Conservation (phyloP, 768 basidiomycete species). For the Tylopilus sp. region DNA sequence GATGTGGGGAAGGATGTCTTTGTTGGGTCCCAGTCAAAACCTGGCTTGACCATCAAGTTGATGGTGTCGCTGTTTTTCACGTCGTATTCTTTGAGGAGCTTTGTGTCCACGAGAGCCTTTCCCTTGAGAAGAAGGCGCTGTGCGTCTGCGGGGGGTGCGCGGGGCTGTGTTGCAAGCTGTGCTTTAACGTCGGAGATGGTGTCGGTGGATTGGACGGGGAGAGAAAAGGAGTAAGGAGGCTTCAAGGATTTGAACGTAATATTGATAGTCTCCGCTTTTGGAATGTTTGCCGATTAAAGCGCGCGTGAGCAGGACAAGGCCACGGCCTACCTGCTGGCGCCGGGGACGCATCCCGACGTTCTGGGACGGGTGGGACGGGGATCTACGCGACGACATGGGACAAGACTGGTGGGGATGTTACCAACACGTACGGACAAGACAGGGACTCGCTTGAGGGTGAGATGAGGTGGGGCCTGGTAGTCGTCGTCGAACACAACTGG, state of each 20-base stretch:
- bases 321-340: slow-evolving; percentile 28
- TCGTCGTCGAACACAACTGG: slow-evolving; percentile 69
- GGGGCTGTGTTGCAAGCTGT: slow-evolving; percentile 60
- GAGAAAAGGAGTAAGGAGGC: slow-evolving; percentile 70
- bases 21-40: slow-evolving; percentile 60
- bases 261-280: slow-evolving; percentile 37
- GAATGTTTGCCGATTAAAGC: slow-evolving; percentile 9
- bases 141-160: slow-evolving; percentile 72
- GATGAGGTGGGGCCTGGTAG: slow-evolving; percentile 68
- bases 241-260: slow-evolving; percentile 92
- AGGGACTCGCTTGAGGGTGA: slow-evolving; percentile 66
- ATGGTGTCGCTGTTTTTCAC: slow-evolving; percentile 78
- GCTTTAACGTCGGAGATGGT: slow-evolving; percentile 77
- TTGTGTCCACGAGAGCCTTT: slow-evolving; percentile 85
- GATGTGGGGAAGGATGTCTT: slow-evolving; percentile 29
- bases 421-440: slow-evolving; percentile 54
- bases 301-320: slow-evolving; percentile 1
- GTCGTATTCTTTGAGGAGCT: slow-evolving; percentile 88
- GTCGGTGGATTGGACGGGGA: slow-evolving; percentile 77
- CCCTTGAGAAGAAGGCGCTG: slow-evolving; percentile 92
- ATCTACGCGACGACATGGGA: slow-evolving; percentile 38
- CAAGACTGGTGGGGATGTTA: not conserved
- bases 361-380: slow-evolving; percentile 57
- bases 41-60: slow-evolving; percentile 84
- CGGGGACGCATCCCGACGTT: slow-evolving; percentile 39